phyloP scores from a whole-genome alignment of 2,329 filamentous ascomycete species.

The Botrytis cinerea region DNA sequence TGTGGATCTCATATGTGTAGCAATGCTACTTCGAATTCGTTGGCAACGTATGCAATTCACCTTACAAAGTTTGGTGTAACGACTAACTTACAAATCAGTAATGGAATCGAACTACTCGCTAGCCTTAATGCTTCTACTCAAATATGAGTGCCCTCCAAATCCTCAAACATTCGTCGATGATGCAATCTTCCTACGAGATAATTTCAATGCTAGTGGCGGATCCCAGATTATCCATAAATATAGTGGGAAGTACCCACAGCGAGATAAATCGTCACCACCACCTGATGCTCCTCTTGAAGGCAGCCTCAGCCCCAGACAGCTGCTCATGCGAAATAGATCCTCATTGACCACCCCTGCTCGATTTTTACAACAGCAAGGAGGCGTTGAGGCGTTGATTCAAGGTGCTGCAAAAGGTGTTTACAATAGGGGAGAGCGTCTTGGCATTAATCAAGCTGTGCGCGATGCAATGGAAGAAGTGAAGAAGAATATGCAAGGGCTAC shows the following conservation, averaged over 20 bases:
- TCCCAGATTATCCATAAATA: constrained; percentile 70
- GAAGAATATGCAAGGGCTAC: constrained; percentile 70
- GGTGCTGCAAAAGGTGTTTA: constrained; percentile 75
- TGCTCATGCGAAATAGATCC: constrained; percentile 35
- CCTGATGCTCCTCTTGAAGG: constrained; percentile 38
- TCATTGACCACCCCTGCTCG: constrained; percentile 40
- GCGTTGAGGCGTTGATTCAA: constrained; percentile 71
- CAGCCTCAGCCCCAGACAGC: constrained; percentile 33
- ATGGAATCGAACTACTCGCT: constrained; percentile 85
- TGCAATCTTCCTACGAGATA: constrained; percentile 70
- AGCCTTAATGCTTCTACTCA: constrained; percentile 77
- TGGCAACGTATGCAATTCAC: constrained; percentile 69
- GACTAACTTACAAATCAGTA: constrained; percentile 53
- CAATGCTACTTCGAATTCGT: constrained; percentile 88
- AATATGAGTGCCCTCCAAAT: constrained; percentile 66
- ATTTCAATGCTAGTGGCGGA: constrained; percentile 64
- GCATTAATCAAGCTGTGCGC: constrained; percentile 78
- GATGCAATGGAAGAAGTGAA: constrained; percentile 78
- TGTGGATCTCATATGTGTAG: constrained; percentile 87
- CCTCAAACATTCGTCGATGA: constrained; percentile 84
- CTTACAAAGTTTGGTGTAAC: not conserved
- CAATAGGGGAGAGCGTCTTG: constrained; percentile 72
- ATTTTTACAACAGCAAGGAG: constrained; percentile 52
- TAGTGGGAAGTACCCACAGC: constrained; percentile 55
- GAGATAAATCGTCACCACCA: constrained; percentile 33